Evolutionary conservation across 1,284 basidiomycete species (phyloP), one percentile per base, ranked within the genome.

Genomic region (Pascua guehoae): DNA sequence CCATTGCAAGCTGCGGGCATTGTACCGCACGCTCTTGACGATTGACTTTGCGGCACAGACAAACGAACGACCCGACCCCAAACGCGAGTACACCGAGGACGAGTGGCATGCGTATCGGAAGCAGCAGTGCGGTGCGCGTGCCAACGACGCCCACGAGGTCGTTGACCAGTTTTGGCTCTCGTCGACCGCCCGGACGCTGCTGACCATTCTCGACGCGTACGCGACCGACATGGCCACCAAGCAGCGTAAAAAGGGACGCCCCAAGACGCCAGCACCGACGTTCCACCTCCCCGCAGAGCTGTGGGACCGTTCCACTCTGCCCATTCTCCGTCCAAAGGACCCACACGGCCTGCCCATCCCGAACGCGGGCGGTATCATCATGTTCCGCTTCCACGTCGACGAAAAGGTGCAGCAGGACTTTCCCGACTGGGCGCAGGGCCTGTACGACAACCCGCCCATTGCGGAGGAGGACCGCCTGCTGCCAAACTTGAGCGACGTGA

Each of bases 361-460:
- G 8, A 66, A 65, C 5, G 54, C 65, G 3, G 51, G 45, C 11
- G 74, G 74, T 8, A 66, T 73, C 41, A 60, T 76, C 17, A 63
- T 76, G 2, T 76, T 72, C 71, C 61, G 54, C 51, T 76, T 74
- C 61, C 74, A 76, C 50, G 72, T 74, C 47, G 69, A 74, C 56
- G 67, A 71, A 36, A 53, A 63, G 47, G 69, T 74, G 10, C 67
- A 69, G 49, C 44, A 47, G 10, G 62, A 66, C 36, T 63, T 68
- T 57, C 69, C 74, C 11, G 69, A 71, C n/a, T 76, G 74, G 74
- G 67, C 72, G 1, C 47, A 62, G 40, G 72, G 66, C 1, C 58
- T 76, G 50, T 76, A 76, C 58, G 72, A 74, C 57, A 72, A 69
- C 47, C 74, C 74, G 12, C 74, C 74, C 14, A 60, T 72, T 5